Conservation (phyloP, 257 asterid genomes). For the Solanum megistacrolobum region DNA sequence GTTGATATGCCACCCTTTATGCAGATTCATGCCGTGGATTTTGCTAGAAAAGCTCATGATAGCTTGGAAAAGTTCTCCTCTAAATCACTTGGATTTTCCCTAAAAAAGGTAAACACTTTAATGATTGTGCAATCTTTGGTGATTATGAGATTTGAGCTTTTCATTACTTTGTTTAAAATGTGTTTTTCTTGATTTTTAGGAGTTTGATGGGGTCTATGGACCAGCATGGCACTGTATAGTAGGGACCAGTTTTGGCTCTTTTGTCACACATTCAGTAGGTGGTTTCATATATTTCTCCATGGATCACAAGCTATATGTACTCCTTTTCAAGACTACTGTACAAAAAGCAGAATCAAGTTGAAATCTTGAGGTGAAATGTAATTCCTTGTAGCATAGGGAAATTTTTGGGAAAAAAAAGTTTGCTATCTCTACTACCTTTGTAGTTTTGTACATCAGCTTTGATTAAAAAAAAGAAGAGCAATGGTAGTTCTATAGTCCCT, state of each 20-base stretch:
- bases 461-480: slow-evolving; percentile 1
- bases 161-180: not conserved
- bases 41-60: slow-evolving; percentile 79
- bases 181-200: slow-evolving; percentile 35
- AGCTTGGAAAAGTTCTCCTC: slow-evolving; percentile 96
- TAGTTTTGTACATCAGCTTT: slow-evolving; percentile 29
- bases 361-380: slow-evolving; percentile 17
- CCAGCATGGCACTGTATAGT: slow-evolving; percentile 93
- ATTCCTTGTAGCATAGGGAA: slow-evolving; percentile 10
- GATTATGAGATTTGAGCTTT: not conserved
- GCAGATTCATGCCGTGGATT: slow-evolving; percentile 93
- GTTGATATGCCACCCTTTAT: slow-evolving; percentile 95
- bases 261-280: slow-evolving; percentile 81
- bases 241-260: slow-evolving; percentile 82
- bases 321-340: slow-evolving; percentile 74
- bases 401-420: slow-evolving; percentile 2
- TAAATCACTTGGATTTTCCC: slow-evolving; percentile 75
- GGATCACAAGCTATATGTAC: slow-evolving; percentile 69
- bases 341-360: slow-evolving; percentile 52
- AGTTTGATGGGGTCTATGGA: slow-evolving; percentile 79
- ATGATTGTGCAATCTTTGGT: not conserved
- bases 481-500: not conserved
- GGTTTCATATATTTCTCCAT: slow-evolving; percentile 79
- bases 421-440: slow-evolving; percentile 8
- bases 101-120: slow-evolving; percentile 53